These are phyloP conservation scores for Trapa incisa DNA, from an alignment of 345 rosid genomes.

Conservation along the genomic window DNA sequence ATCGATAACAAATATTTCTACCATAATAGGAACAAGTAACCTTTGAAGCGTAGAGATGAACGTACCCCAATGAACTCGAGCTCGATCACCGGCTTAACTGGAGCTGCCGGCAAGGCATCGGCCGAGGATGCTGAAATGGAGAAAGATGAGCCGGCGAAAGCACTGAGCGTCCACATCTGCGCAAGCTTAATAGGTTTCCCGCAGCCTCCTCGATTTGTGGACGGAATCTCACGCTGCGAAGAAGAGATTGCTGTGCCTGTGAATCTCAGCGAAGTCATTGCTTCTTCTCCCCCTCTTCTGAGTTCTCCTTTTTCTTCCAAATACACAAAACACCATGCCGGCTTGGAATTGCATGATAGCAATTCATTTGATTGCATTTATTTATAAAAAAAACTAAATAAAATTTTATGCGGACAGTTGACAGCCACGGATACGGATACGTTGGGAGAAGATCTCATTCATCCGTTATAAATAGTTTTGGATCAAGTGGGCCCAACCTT, in stretches of 20 bases:
- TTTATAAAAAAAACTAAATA: too few species aligned
- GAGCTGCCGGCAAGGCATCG: conserved; percentile 16
- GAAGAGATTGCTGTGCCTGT: background rate
- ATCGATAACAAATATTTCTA: too few species aligned
- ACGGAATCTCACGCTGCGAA: background rate
- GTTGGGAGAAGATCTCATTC: too few species aligned
- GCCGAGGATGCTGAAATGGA: conserved; percentile 18
- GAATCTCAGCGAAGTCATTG: conserved; percentile 9
- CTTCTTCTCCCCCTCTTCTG: background rate
- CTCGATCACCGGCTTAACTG: conserved; percentile 53
- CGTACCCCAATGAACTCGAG: conserved; percentile 63
- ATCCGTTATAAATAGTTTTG: too few species aligned
- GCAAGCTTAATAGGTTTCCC: background rate
- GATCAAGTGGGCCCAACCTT: too few species aligned
- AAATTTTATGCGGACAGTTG: too few species aligned
- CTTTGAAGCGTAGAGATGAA: background rate
- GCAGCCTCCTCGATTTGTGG: background rate
- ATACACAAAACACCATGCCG: background rate
- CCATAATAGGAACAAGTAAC: background rate
- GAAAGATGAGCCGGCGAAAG: background rate
- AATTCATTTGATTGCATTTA: too few species aligned
- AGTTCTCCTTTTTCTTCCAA: background rate
- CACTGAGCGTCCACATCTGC: background rate
- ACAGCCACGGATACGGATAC: too few species aligned
- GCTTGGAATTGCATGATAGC: background rate